phyloP scores from a whole-genome alignment of 2,329 filamentous ascomycete genomes.

The Clonostachys solani region DNA sequence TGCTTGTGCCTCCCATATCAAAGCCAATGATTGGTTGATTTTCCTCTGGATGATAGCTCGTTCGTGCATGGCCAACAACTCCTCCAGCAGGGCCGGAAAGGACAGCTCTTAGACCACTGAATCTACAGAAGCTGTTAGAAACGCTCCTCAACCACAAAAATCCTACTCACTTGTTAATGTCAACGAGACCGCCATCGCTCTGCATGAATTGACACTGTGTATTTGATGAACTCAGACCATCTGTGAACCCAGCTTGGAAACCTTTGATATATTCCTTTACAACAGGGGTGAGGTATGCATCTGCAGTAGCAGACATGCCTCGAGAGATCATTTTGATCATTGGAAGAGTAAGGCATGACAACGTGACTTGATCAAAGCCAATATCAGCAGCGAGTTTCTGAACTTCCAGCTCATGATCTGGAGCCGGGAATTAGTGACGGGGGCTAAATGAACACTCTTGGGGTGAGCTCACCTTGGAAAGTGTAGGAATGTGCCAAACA shows the following conservation, averaged over 20 bases:
- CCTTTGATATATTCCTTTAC: slow-evolving; percentile 65
- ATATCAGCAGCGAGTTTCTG: slow-evolving; percentile 70
- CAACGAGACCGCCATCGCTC: slow-evolving; percentile 40
- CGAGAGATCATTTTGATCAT: slow-evolving; percentile 65
- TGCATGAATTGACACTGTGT: slow-evolving; percentile 72
- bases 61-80: slow-evolving; percentile 66
- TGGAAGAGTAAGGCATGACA: slow-evolving; percentile 63
- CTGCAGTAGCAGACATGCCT: slow-evolving; percentile 64
- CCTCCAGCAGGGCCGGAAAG: slow-evolving; percentile 61
- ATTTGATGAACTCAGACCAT: not conserved
- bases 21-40: slow-evolving; percentile 53
- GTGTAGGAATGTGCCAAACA: slow-evolving; percentile 87
- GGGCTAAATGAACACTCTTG: slow-evolving; percentile 24
- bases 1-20: slow-evolving; percentile 59
- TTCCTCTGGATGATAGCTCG: slow-evolving; percentile 54
- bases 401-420: slow-evolving; percentile 71
- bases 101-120: slow-evolving; percentile 62
- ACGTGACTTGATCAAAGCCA: slow-evolving; percentile 65
- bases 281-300: slow-evolving; percentile 67
- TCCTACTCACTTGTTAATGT: slow-evolving; percentile 5
- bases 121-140: slow-evolving; percentile 28
- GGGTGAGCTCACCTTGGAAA: slow-evolving; percentile 39
- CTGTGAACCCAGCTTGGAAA: slow-evolving; percentile 40
- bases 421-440: slow-evolving; percentile 71
- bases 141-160: no score